phyloP scores from a whole-genome alignment of 176 grass and related monocot species.

The Oryza glumipatula region DNA sequence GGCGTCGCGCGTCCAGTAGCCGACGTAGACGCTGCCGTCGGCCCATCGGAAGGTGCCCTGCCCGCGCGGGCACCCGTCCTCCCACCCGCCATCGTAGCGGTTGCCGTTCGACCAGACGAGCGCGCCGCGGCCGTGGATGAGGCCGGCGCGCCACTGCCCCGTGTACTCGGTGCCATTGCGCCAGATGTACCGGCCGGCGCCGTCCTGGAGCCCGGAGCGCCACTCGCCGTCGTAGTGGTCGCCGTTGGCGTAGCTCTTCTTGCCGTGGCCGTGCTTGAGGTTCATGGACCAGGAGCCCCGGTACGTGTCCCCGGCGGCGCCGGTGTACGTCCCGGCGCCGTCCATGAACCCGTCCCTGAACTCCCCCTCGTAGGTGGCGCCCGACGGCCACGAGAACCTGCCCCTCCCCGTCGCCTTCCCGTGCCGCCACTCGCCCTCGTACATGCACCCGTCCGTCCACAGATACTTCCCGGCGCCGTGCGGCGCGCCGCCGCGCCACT shows the following conservation, averaged over 20 bases:
- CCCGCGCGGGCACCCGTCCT: slow-evolving; percentile 77
- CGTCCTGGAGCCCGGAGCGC: slow-evolving; percentile 74
- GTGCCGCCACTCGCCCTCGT: slow-evolving; percentile 85
- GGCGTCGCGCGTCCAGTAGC: slow-evolving; percentile 63
- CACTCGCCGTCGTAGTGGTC: slow-evolving; percentile 95
- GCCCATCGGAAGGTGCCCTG: slow-evolving; percentile 82
- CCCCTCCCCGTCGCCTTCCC: slow-evolving; percentile 77
- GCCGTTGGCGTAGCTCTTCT: slow-evolving; percentile 85
- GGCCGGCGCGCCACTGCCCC: slow-evolving; percentile 73
- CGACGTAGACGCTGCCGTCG: slow-evolving; percentile 83
- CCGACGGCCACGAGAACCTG: slow-evolving; percentile 96
- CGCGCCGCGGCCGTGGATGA: slow-evolving; percentile 73
- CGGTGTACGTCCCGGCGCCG: slow-evolving; percentile 81
- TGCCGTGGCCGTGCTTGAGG: slow-evolving; percentile 81
- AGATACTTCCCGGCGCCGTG: slow-evolving; percentile 84
- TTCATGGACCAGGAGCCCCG: slow-evolving; percentile 84
- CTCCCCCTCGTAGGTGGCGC: slow-evolving; percentile 88
- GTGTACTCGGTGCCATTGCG: slow-evolving; percentile 88
- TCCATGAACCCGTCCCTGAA: slow-evolving; percentile 96
- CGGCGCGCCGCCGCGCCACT: slow-evolving; percentile 61
- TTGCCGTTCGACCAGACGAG: slow-evolving; percentile 79
- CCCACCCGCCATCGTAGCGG: slow-evolving; percentile 86
- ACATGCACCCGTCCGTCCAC: slow-evolving; percentile 99
- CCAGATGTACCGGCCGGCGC: slow-evolving; percentile 77
- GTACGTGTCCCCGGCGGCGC: slow-evolving; percentile 87